phyloP scores from a whole-genome alignment of 257 asterid genomes.

The Solanum chiquidenum region DNA sequence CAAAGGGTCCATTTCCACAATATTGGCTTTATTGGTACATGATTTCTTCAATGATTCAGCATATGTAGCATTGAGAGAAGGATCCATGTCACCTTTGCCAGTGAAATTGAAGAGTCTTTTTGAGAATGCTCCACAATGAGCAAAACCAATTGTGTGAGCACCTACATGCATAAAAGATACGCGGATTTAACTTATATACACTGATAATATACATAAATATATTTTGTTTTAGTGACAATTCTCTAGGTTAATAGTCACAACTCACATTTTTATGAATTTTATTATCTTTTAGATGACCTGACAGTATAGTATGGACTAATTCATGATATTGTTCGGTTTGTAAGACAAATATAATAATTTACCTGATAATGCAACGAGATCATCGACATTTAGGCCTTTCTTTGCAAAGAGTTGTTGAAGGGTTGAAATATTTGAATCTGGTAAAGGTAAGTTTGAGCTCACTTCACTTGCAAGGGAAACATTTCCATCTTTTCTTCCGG shows the following conservation, averaged over 20 bases:
- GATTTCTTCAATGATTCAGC: slow-evolving; percentile 1
- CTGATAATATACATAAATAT: neutral
- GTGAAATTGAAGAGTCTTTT: slow-evolving; percentile 21
- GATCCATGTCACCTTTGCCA: slow-evolving; percentile 14
- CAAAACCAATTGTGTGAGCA: slow-evolving; percentile 23
- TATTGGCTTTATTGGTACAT: slow-evolving; percentile 22
- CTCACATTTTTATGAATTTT: neutral
- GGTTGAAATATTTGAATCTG: slow-evolving; percentile 23
- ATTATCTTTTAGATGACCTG: neutral
- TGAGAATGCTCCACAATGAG: slow-evolving; percentile 10
- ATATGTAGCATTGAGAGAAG: slow-evolving; percentile 8
- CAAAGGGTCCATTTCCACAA: slow-evolving; percentile 39
- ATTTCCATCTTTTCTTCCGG: slow-evolving; percentile 50
- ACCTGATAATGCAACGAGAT: slow-evolving; percentile 54
- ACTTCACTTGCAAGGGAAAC: slow-evolving; percentile 24
- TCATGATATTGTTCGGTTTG: too few relatives aligned
- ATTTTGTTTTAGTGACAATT: neutral
- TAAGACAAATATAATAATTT: neutral
- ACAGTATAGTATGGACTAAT: neutral
- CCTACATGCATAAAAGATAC: neutral
- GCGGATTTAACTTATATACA: neutral
- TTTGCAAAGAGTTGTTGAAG: slow-evolving; percentile 22
- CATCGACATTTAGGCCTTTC: slow-evolving; percentile 23
- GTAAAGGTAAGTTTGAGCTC: slow-evolving; percentile 25
- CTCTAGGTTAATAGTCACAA: neutral